Evolutionary conservation across 78 protist genomes (phyloP).

Genomic region (Dictyostelium brefeldianum): DNA sequence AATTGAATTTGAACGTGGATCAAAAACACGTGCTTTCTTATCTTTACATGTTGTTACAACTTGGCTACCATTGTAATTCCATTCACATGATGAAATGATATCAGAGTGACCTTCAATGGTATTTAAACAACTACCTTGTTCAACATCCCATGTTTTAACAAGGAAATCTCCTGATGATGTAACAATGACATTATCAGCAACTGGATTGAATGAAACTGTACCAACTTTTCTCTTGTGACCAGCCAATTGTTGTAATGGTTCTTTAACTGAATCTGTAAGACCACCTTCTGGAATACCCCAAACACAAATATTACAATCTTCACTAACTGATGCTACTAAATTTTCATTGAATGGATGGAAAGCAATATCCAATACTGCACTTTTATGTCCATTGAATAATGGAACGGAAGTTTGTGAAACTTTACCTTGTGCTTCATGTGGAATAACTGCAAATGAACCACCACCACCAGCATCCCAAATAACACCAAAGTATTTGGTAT

Average conservation of each 20-base stretch:
- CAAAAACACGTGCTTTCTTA: slow-evolving; percentile 95
- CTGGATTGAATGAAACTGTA: slow-evolving; percentile 91
- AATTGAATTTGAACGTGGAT: slow-evolving; percentile 88
- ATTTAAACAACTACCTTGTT: slow-evolving; percentile 77
- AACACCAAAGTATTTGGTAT: slow-evolving; percentile 92
- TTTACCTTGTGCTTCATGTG: slow-evolving; percentile 55
- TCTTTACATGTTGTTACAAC: slow-evolving; percentile 94
- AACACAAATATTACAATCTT: slow-evolving; percentile 94
- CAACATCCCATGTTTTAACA: slow-evolving; percentile 96
- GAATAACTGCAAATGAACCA: slow-evolving; percentile 93
- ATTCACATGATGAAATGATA: slow-evolving; percentile 87
- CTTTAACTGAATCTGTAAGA: slow-evolving; percentile 58
- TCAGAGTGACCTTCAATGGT: slow-evolving; percentile 79
- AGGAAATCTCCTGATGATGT: slow-evolving; percentile 91
- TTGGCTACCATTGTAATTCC: slow-evolving; percentile 94
- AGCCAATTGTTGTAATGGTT: slow-evolving; percentile 83
- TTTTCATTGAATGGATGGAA: slow-evolving; percentile 97
- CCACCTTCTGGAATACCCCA: slow-evolving; percentile 97
- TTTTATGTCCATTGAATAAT: slow-evolving; percentile 93
- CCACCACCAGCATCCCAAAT: slow-evolving; percentile 96
- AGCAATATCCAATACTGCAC: slow-evolving; percentile 93
- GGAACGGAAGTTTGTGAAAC: slow-evolving; percentile 71
- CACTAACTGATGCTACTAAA: slow-evolving; percentile 95
- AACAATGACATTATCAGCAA: slow-evolving; percentile 94
- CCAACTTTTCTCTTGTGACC: slow-evolving; percentile 97